phyloP scores from a whole-genome alignment of 2,329 filamentous ascomycete species.

The Diplodia sapinea region DNA sequence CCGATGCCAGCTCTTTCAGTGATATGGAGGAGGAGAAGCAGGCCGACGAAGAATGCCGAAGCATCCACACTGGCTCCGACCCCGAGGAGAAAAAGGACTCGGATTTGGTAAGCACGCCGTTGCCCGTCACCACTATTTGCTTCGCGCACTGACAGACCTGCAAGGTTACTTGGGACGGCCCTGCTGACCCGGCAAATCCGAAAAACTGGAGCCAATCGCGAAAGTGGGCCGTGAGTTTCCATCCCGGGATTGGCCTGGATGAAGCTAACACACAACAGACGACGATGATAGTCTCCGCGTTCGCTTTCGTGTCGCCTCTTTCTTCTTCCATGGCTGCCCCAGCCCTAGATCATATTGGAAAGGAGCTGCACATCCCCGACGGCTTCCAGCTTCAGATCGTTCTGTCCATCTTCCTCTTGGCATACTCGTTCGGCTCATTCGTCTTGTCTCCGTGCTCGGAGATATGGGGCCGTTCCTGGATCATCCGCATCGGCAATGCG shows the following conservation, averaged over 20 bases:
- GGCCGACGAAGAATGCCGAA: neutral
- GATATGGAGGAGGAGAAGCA: neutral
- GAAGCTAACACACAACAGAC: constrained; percentile 34
- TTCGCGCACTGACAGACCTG: neutral
- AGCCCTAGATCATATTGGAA: constrained; percentile 41
- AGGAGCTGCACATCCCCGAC: constrained; percentile 46
- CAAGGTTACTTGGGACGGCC: constrained; percentile 25
- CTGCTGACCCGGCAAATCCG: constrained; percentile 19
- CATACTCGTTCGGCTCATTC: constrained; percentile 49
- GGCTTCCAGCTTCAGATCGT: constrained; percentile 37
- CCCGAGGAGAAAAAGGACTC: neutral
- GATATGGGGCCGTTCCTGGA: constrained; percentile 43
- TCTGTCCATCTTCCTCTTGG: constrained; percentile 49
- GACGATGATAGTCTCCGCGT: constrained; percentile 51
- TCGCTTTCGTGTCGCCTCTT: constrained; percentile 49
- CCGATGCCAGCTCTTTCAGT: neutral
- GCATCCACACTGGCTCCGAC: neutral
- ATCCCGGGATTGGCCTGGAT: no score
- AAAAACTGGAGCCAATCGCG: constrained; percentile 20
- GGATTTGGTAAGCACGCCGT: neutral
- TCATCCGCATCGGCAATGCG: constrained; percentile 48
- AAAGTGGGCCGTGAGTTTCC: constrained; percentile 23
- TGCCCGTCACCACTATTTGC: neutral
- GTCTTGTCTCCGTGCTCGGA: constrained; percentile 48
- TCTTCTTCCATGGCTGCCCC: constrained; percentile 50